Conservation (phyloP, 129 eudicot genomes). For the Calendula officinalis region DNA sequence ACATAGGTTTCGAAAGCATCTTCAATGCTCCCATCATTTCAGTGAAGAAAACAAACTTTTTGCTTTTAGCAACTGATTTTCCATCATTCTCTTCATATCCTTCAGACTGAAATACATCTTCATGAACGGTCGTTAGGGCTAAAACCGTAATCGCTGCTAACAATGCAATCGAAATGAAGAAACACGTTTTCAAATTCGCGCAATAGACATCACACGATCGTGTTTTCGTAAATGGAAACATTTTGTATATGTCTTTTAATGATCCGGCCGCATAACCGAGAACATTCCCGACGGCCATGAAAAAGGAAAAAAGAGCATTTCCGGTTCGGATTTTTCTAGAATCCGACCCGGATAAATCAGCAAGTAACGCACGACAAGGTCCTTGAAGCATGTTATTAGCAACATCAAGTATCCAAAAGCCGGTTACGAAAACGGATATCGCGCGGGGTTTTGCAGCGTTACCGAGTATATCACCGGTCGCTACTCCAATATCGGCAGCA, state of each 20-base stretch:
- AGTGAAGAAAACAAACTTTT: conserved; percentile 34
- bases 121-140: conserved; percentile 31
- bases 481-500: too few relatives aligned
- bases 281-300: conserved; percentile 74
- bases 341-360: conserved; percentile 41
- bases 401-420: conserved; percentile 64
- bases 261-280: conserved; percentile 69
- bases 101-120: conserved; percentile 18
- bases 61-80: background rate
- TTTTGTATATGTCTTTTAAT: conserved; percentile 11
- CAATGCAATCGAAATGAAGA: conserved; percentile 38
- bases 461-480: too few relatives aligned
- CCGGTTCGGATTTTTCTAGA: conserved; percentile 30
- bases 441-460: conserved; percentile 36
- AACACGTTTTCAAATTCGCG: conserved; percentile 70
- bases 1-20: conserved; percentile 62
- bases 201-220: conserved; percentile 61
- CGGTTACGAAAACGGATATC: conserved; percentile 40
- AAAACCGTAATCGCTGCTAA: conserved; percentile 22
- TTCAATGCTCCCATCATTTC: conserved; percentile 63
- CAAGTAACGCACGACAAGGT: conserved; percentile 61
- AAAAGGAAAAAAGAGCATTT: conserved; percentile 55
- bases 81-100: background rate
- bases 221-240: conserved; percentile 55
- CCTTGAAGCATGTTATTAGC: conserved; percentile 64